These are phyloP conservation scores for Hypocrella siamensis DNA, from an alignment of 2,329 filamentous ascomycete genomes.

Conservation along the genomic window DNA sequence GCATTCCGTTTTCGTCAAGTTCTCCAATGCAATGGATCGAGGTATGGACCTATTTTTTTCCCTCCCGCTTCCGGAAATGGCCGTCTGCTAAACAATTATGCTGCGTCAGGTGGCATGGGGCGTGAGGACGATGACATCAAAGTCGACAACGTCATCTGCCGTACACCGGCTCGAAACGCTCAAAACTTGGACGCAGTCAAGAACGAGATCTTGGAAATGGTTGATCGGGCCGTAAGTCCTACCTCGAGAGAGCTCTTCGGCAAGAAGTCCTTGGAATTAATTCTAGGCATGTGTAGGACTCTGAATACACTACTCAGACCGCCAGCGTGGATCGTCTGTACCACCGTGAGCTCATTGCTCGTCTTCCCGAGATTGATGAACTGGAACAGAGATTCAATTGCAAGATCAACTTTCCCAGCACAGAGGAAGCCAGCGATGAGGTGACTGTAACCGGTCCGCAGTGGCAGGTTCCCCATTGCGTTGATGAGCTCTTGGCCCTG, in stretches of 20 bases:
- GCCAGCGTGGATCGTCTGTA: conserved; percentile 91
- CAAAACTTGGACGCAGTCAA: conserved; percentile 95
- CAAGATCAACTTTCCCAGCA: conserved; percentile 97
- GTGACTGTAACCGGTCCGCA: conserved; percentile 92
- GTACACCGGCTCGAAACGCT: conserved; percentile 89
- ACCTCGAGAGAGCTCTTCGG: too few species aligned
- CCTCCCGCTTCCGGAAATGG: not conserved
- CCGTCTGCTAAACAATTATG: conserved; percentile 14
- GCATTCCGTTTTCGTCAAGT: conserved; percentile 98
- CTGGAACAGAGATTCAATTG: conserved; percentile 99
- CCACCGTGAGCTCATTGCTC: conserved; percentile 82
- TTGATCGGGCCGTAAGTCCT: conserved; percentile 70
- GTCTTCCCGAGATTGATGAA: conserved; percentile 79
- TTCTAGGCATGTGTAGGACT: too few species aligned
- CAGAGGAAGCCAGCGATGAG: conserved; percentile 90
- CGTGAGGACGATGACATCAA: conserved; percentile 97
- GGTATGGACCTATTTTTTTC: too few species aligned
- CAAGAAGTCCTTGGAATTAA: too few species aligned
- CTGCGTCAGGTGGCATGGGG: conserved; percentile 44
- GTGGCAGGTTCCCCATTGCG: conserved; percentile 94
- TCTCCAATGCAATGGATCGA: conserved; percentile 97
- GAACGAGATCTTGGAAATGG: conserved; percentile 98
- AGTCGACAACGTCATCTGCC: conserved; percentile 97
- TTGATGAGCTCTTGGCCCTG: conserved; percentile 94
- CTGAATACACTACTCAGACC: conserved; percentile 88